A percentile compares a stretch with the other conserved stretches of the same genome.
Evolutionary conservation across 768 basidiomycete species (phyloP).

Genomic region (Gyrodon lividus): DNA sequence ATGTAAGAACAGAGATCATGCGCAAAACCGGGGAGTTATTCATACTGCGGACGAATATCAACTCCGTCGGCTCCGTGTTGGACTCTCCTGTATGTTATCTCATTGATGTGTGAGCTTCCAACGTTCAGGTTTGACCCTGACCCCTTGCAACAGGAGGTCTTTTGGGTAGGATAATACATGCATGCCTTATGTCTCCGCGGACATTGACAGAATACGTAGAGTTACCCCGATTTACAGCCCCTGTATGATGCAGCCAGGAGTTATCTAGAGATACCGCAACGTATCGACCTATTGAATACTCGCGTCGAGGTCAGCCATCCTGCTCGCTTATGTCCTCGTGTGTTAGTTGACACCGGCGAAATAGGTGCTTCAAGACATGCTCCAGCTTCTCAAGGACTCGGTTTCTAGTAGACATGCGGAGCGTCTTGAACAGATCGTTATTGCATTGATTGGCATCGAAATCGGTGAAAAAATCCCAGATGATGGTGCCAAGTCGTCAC

Average conservation of each 20-base stretch:
- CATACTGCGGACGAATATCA: slow-evolving; percentile 90
- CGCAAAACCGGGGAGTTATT: slow-evolving; percentile 95
- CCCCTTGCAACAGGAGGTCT: slow-evolving; percentile 66
- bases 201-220: slow-evolving; percentile 44
- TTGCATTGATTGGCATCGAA: slow-evolving; percentile 85
- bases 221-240: slow-evolving; percentile 92
- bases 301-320: slow-evolving; percentile 73
- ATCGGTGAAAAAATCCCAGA: slow-evolving; percentile 51
- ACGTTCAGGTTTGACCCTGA: slow-evolving; percentile 1
- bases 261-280: slow-evolving; percentile 93
- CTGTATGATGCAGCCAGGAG: slow-evolving; percentile 91
- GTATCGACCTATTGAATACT: slow-evolving; percentile 89
- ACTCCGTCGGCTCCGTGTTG: slow-evolving; percentile 93
- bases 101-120: slow-evolving; percentile 1
- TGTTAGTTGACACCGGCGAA: slow-evolving; percentile 3
- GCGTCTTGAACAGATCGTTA: slow-evolving; percentile 90
- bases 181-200: slow-evolving; percentile 11
- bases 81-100: slow-evolving; percentile 78
- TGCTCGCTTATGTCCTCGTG: slow-evolving; percentile 1
- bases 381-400: slow-evolving; percentile 91
- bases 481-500: background rate
- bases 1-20: slow-evolving; percentile 74
- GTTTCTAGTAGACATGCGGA: slow-evolving; percentile 90
- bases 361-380: slow-evolving; percentile 95
- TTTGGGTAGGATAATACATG: slow-evolving; percentile 65